Conservation (phyloP, 345 rosid species). For the Limnanthes douglasii region DNA sequence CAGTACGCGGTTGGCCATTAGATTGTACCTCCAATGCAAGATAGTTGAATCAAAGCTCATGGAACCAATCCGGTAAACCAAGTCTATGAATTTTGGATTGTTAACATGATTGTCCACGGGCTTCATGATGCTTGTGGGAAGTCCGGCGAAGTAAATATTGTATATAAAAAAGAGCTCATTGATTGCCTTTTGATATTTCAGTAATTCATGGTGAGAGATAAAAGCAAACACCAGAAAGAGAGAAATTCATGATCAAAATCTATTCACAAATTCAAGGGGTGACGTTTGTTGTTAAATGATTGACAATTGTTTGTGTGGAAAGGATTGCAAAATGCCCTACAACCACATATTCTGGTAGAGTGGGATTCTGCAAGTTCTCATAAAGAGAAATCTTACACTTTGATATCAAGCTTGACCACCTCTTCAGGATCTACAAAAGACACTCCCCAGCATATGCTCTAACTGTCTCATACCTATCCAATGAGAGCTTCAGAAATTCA, state of each 20-base stretch:
- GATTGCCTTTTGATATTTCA: slow-evolving; percentile 67
- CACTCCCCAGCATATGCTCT: slow-evolving; percentile 68
- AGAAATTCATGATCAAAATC: not conserved
- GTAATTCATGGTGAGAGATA: slow-evolving; percentile 64
- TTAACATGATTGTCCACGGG: slow-evolving; percentile 26
- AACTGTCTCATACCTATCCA: slow-evolving; percentile 74
- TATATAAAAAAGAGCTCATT: slow-evolving; percentile 77
- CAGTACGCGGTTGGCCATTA: slow-evolving; percentile 74
- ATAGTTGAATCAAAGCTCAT: slow-evolving; percentile 56
- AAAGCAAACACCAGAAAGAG: slow-evolving; percentile 6
- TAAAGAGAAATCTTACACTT: slow-evolving; percentile 47
- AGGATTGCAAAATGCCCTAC: slow-evolving; percentile 64
- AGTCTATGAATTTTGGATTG: slow-evolving; percentile 31
- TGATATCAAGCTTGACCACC: slow-evolving; percentile 66
- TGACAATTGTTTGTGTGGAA: slow-evolving; percentile 54
- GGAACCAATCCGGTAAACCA: slow-evolving; percentile 58
- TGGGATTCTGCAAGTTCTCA: slow-evolving; percentile 29
- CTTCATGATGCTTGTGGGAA: slow-evolving; percentile 46
- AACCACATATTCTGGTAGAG: slow-evolving; percentile 41
- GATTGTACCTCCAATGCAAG: slow-evolving; percentile 77
- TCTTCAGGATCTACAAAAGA: slow-evolving; percentile 56
- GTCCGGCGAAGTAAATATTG: slow-evolving; percentile 64
- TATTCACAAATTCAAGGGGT: too few relatives aligned
- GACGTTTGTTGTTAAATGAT: slow-evolving; percentile 50
- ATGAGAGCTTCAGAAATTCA: slow-evolving; percentile 48